Evolutionary conservation across 2,329 filamentous ascomycete species (phyloP).

Genomic region (Alternaria arborescens): DNA sequence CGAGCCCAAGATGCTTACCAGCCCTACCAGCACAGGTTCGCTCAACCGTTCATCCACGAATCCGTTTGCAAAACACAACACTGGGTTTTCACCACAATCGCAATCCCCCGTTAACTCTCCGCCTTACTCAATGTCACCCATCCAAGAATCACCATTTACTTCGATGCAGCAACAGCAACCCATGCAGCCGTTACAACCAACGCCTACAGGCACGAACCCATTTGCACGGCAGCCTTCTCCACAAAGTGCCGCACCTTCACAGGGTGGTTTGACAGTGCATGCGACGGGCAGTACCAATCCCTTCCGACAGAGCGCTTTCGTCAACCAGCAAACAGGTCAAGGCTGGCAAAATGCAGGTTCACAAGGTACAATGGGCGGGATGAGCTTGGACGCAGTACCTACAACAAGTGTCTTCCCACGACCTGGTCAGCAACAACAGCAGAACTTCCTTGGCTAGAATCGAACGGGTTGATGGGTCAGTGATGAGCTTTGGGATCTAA

Average conservation of each 20-base stretch:
- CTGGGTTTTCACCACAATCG: conserved; percentile 39
- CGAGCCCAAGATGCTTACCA: conserved; percentile 44
- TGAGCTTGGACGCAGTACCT: conserved; percentile 76
- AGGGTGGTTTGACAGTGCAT: conserved; percentile 66
- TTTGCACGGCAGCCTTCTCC: conserved; percentile 67
- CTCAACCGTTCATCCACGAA: conserved; percentile 76
- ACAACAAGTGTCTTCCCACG: conserved; percentile 88
- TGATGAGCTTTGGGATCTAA: not conserved
- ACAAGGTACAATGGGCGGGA: conserved; percentile 78
- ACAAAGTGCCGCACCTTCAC: conserved; percentile 39
- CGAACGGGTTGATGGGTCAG: not conserved
- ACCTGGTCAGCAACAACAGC: conserved; percentile 62
- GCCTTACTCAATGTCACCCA: conserved; percentile 37
- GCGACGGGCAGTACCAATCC: conserved; percentile 92
- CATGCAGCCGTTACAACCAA: conserved; percentile 55
- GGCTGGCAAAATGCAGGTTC: conserved; percentile 82
- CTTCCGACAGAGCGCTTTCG: conserved; percentile 89
- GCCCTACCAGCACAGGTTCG: conserved; percentile 49
- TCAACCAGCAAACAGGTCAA: conserved; percentile 86
- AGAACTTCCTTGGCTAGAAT: conserved; percentile 41
- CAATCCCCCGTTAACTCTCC: conserved; percentile 38
- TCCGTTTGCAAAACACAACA: conserved; percentile 76
- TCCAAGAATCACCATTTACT: conserved; percentile 46
- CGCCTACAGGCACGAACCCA: conserved; percentile 75
- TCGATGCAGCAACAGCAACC: conserved; percentile 47